These are phyloP conservation scores for Erythrophleum fordii DNA, from an alignment of 306 rosid genomes.

Conservation along the genomic window DNA sequence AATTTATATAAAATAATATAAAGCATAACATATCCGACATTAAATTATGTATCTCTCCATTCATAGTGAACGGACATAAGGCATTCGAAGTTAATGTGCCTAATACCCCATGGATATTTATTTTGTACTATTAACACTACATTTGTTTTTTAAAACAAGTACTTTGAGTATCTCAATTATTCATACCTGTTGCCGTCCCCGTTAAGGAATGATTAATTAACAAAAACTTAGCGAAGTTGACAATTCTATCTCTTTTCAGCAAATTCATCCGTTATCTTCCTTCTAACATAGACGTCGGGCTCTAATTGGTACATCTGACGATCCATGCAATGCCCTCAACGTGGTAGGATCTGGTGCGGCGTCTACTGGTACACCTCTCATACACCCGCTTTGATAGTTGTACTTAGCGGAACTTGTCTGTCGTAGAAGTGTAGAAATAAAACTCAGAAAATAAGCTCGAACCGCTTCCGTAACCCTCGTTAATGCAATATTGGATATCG, in stretches of 20 bases:
- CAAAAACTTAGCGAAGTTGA: neutral
- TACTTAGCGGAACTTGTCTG: constrained; percentile 9
- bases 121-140: too few species aligned
- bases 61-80: too few species aligned
- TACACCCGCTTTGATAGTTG: constrained; percentile 18
- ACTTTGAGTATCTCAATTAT: too few species aligned
- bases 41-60: too few species aligned
- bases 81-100: too few species aligned
- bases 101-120: too few species aligned
- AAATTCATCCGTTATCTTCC: neutral
- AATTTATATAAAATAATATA: too few species aligned
- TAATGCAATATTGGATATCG: constrained; percentile 34
- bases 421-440: constrained; percentile 22
- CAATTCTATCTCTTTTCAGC: neutral
- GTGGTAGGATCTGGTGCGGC: constrained; percentile 35
- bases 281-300: neutral
- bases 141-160: too few species aligned
- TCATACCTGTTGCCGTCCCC: too few species aligned
- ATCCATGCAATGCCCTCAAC: neutral
- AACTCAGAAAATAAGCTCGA: constrained; percentile 26
- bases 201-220: neutral
- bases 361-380: neutral
- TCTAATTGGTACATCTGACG: constrained; percentile 12
- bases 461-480: constrained; percentile 34
- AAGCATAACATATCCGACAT: too few species aligned